Conservation (phyloP, 129 eudicot genomes). For the Erigeron canadensis region DNA sequence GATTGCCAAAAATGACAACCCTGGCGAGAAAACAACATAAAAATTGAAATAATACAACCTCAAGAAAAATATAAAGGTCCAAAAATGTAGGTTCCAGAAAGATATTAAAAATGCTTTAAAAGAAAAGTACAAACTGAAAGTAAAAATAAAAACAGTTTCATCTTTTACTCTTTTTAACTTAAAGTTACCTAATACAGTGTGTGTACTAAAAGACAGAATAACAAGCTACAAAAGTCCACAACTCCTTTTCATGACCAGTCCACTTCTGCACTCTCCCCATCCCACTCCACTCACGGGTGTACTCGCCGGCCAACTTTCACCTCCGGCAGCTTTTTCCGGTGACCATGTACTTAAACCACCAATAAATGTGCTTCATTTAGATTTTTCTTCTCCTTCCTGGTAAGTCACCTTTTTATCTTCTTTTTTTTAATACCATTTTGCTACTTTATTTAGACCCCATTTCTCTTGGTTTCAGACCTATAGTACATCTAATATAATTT, state of each 20-base stretch:
- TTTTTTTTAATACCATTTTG: background rate
- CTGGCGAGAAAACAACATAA: background rate
- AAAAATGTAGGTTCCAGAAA: background rate
- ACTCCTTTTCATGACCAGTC: constrained; percentile 38
- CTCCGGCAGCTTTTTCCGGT: constrained; percentile 28
- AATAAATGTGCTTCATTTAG: constrained; percentile 25
- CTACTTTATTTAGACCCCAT: background rate
- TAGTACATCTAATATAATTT: constrained; percentile 4
- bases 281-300: constrained; percentile 33
- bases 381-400: constrained; percentile 23
- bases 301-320: constrained; percentile 28
- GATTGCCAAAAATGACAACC: too few species aligned
- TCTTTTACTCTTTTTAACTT: background rate
- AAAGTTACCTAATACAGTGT: constrained; percentile 14
- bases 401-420: constrained; percentile 21
- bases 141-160: background rate
- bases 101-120: background rate
- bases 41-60: background rate
- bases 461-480: constrained; percentile 1
- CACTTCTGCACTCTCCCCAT: constrained; percentile 32
- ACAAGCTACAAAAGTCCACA: constrained; percentile 41
- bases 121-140: background rate
- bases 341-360: constrained; percentile 9
- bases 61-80: background rate
- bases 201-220: constrained; percentile 34